Conservation (phyloP, 768 basidiomycete genomes). For the Russula virescens region DNA sequence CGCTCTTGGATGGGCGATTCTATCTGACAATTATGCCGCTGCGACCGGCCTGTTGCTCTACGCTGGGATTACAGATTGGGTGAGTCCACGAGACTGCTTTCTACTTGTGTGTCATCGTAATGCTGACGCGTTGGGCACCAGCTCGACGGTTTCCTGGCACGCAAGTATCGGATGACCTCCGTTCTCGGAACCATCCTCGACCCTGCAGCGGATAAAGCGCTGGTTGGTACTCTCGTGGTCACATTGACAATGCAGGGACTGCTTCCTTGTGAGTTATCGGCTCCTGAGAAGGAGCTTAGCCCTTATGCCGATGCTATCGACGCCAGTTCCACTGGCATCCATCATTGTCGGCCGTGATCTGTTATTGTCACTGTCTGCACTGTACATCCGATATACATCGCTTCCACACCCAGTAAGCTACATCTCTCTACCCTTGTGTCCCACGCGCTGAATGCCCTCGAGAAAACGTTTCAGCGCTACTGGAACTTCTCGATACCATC, state of each 20-base stretch:
- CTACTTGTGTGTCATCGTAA: neutral
- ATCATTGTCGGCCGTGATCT: constrained; percentile 89
- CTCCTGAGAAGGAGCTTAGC: neutral
- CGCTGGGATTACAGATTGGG: constrained; percentile 89
- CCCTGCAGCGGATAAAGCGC: constrained; percentile 92
- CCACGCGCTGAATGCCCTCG: constrained; percentile 14
- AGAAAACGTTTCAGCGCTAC: constrained; percentile 91
- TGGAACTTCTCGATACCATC: constrained; percentile 97
- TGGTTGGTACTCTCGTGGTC: constrained; percentile 91
- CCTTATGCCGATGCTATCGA: constrained; percentile 30
- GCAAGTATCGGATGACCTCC: constrained; percentile 78
- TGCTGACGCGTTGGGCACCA: constrained; percentile 32
- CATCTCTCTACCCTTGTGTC: neutral
- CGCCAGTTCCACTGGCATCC: constrained; percentile 75
- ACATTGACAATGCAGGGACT: constrained; percentile 79
- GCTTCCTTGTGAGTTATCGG: constrained; percentile 58
- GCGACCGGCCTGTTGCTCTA: constrained; percentile 84
- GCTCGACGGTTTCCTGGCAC: constrained; percentile 89
- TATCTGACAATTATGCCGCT: constrained; percentile 70
- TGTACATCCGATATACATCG: constrained; percentile 89
- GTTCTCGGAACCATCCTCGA: constrained; percentile 96
- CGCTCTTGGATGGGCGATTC: constrained; percentile 82
- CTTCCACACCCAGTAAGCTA: constrained; percentile 75
- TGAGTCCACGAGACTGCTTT: constrained; percentile 29
- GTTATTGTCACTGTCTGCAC: constrained; percentile 78